phyloP scores from a whole-genome alignment of 1,284 basidiomycete genomes.

The Ceratobasidium papillatum region DNA sequence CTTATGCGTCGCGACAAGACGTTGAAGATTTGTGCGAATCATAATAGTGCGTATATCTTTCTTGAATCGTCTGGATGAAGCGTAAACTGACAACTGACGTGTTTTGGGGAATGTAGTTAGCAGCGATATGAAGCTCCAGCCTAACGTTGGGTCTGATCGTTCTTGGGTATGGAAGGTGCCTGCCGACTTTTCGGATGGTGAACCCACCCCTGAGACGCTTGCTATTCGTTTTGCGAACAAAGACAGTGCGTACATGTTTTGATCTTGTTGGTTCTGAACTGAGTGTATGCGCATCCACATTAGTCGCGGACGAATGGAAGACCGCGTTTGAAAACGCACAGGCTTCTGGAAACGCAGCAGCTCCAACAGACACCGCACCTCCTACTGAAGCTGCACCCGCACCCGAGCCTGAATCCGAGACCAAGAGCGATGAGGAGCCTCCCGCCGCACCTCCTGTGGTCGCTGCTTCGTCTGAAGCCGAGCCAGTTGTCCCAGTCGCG shows the following conservation, averaged over 20 bases:
- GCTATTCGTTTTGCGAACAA: constrained; percentile 98
- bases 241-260: constrained; percentile 69
- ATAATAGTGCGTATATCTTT: constrained; percentile 74
- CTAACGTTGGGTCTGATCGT: constrained; percentile 98
- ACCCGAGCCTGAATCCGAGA: neutral
- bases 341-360: constrained; percentile 68
- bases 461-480: constrained; percentile 46
- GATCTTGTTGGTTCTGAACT: neutral
- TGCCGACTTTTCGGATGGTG: constrained; percentile 93
- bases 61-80: neutral
- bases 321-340: constrained; percentile 85
- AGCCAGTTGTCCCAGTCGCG: constrained; percentile 43
- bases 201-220: constrained; percentile 90
- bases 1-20: constrained; percentile 99
- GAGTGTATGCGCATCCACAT: constrained; percentile 37
- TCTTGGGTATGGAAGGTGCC: constrained; percentile 99
- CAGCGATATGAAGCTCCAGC: constrained; percentile 91
- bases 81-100: neutral
- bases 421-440: neutral
- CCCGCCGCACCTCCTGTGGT: neutral
- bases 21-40: constrained; percentile 99
- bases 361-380: constrained; percentile 48
- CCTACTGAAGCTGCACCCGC: constrained; percentile 41
- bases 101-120: constrained; percentile 65
- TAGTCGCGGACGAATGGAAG: constrained; percentile 91